Evolutionary conservation across 2,329 filamentous ascomycete genomes (phyloP).

Genomic region (Eutypa lata): DNA sequence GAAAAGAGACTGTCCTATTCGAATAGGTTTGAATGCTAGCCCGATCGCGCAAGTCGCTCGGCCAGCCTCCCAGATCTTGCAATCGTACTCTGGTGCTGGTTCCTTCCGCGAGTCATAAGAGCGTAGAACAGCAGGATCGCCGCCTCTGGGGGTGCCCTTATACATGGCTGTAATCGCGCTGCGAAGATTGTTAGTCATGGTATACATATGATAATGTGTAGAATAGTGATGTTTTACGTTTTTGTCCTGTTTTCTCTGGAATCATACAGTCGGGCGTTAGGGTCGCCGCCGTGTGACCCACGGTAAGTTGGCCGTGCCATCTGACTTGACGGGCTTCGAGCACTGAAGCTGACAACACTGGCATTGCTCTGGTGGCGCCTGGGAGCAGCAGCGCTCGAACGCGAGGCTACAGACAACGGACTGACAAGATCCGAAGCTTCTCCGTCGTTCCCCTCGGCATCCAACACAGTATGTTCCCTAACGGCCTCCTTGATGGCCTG

Average conservation of each 20-base stretch:
- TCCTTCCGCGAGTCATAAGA: constrained; percentile 96
- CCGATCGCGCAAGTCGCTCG: constrained; percentile 90
- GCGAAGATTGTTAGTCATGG: constrained; percentile 19
- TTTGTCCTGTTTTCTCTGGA: constrained; percentile 81
- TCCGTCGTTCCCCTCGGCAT: constrained; percentile 79
- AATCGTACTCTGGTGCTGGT: constrained; percentile 85
- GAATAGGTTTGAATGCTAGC: constrained; percentile 92
- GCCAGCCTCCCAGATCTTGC: constrained; percentile 95
- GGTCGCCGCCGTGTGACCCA: constrained; percentile 74
- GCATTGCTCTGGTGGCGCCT: constrained; percentile 73
- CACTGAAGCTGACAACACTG: constrained; percentile 79
- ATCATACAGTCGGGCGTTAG: constrained; percentile 86
- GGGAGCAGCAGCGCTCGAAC: constrained; percentile 40
- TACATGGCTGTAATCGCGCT: constrained; percentile 91
- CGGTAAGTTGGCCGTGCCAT: constrained; percentile 50
- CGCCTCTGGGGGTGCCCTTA: constrained; percentile 71
- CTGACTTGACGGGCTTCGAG: constrained; percentile 57
- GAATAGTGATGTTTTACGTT: constrained; percentile 57
- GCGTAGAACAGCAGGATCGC: constrained; percentile 70
- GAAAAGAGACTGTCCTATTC: constrained; percentile 89
- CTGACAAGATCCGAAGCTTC: constrained; percentile 36
- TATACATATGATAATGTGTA: constrained; percentile 2
- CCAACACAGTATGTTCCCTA: constrained; percentile 75
- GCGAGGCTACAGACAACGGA: constrained; percentile 38
- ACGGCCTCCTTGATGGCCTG: constrained; percentile 91